Base-by-base conservation (phyloP, 345 rosid species). In the Sonneratia caseolaris region DNA sequence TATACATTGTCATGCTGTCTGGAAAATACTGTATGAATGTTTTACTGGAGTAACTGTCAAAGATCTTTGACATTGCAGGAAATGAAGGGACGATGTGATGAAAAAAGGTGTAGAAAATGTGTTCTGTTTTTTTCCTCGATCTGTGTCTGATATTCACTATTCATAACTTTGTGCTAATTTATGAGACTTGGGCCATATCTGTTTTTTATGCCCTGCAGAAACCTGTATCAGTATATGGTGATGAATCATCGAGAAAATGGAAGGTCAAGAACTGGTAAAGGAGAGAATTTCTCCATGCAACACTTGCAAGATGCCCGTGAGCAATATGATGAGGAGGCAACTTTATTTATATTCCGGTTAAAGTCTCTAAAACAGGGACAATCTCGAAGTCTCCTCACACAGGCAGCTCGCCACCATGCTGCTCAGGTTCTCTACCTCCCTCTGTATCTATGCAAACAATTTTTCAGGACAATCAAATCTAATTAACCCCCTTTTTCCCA, bases 351-450 rank as follows among this genome's bases (percentile, higher is more conserved):
- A 74, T 96, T 96, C 73, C 92, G 99, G 61, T 78, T 89, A 76
- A 92, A 91, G 78, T 96, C 99, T 64, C 77, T 96, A 74, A 92
- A 96, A 81, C 93, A 91, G 84, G 97, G 96, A 68, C 99, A 96
- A 79, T 88, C 92, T 49, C 87, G 96, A 72, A 92, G 99, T 84
- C 96, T 96, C 76, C 88, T 96, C 59, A 96, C 98, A 13, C 99
- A 96, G 81, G 98, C 97, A 73, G 97, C 96, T 70, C 84, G 96
- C 37, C 99, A 96, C 81, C 97, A 96, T 81, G 94, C 99, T 73
- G 94, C 99, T 80, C 99, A 96, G 99, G 99, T 96, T 69, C 66
- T 62, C 21, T 76, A n/a, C 75, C 64, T 64, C 76, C 68, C 72
- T 48, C 37, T 37, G 45, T 43, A 38, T 62, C 51, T 72, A 65